phyloP scores from a whole-genome alignment of 345 rosid genomes.

The Hibiscus syriacus region DNA sequence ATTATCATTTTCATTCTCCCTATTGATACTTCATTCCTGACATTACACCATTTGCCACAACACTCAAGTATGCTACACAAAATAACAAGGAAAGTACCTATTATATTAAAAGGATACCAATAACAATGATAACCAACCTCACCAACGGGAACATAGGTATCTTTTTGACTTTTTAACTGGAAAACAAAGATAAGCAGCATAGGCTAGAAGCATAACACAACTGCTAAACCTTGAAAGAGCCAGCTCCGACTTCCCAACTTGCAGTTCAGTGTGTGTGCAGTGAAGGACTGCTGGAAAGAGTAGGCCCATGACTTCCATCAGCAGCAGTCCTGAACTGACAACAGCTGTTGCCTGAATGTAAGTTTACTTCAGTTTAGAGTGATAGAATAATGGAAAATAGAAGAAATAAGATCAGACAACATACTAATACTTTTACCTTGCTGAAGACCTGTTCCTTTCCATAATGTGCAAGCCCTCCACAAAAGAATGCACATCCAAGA shows the following conservation, averaged over 20 bases:
- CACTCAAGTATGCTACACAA: slow-evolving; percentile 15
- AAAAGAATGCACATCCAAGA: slow-evolving; percentile 93
- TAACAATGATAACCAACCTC: slow-evolving; percentile 40
- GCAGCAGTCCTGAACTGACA: slow-evolving; percentile 78
- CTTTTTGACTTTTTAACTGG: slow-evolving; percentile 59
- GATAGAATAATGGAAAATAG: not conserved
- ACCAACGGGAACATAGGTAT: slow-evolving; percentile 38
- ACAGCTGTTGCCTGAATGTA: slow-evolving; percentile 65
- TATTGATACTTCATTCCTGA: slow-evolving; percentile 43
- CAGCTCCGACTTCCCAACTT: slow-evolving; percentile 75
- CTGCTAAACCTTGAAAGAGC: slow-evolving; percentile 95
- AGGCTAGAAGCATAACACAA: slow-evolving; percentile 83
- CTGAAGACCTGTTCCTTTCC: slow-evolving; percentile 73
- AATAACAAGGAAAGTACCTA: not conserved
- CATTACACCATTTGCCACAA: slow-evolving; percentile 17
- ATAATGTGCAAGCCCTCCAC: slow-evolving; percentile 65
- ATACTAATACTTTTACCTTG: slow-evolving; percentile 40
- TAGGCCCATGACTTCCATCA: slow-evolving; percentile 97
- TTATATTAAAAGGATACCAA: not conserved
- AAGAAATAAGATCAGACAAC: not conserved
- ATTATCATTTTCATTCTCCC: slow-evolving; percentile 21
- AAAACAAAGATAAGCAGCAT: slow-evolving; percentile 77
- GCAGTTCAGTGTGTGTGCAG: slow-evolving; percentile 83
- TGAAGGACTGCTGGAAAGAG: slow-evolving; percentile 93
- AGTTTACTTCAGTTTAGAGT: slow-evolving; percentile 25